These are phyloP conservation scores for Komagataea norvegica DNA, from an alignment of 1,139 yeast species.

Conservation along the genomic window DNA sequence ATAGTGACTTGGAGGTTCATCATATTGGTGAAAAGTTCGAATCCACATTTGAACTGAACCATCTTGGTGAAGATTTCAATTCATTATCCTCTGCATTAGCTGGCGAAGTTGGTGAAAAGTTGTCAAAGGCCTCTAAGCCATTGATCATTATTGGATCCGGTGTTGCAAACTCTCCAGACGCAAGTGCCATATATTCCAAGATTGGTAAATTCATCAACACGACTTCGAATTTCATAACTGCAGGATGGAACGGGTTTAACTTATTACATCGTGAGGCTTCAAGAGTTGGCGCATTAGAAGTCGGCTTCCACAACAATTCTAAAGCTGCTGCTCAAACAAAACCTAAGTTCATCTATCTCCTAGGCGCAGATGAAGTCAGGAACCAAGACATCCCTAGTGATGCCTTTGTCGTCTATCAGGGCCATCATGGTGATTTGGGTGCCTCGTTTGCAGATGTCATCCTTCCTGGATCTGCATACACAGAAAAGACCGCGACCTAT, in stretches of 20 bases:
- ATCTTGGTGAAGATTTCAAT: conserved; percentile 58
- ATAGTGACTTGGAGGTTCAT: conserved; percentile 60
- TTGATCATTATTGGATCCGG: conserved; percentile 82
- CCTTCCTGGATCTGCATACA: conserved; percentile 85
- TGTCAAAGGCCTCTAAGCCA: conserved; percentile 67
- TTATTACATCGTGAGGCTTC: conserved; percentile 84
- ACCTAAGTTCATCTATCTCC: conserved; percentile 74
- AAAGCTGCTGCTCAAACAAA: conserved; percentile 37
- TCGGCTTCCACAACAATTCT: conserved; percentile 66
- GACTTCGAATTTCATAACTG: conserved; percentile 54
- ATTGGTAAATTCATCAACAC: conserved; percentile 62
- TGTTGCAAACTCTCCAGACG: conserved; percentile 64
- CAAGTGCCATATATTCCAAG: conserved; percentile 55
- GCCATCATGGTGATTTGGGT: conserved; percentile 90
- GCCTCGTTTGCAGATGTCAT: conserved; percentile 87
- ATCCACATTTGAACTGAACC: conserved; percentile 64
- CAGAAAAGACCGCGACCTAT: conserved; percentile 84
- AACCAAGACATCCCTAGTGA: conserved; percentile 72
- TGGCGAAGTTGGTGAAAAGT: conserved; percentile 68
- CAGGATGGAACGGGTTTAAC: conserved; percentile 81
- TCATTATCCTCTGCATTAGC: conserved; percentile 56
- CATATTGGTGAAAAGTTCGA: conserved; percentile 76
- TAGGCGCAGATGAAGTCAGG: conserved; percentile 80
- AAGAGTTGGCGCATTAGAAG: conserved; percentile 79
- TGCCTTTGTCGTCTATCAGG: conserved; percentile 87